Conservation (phyloP, 169 alveolate genomes). For the Plasmodium berghei region DNA sequence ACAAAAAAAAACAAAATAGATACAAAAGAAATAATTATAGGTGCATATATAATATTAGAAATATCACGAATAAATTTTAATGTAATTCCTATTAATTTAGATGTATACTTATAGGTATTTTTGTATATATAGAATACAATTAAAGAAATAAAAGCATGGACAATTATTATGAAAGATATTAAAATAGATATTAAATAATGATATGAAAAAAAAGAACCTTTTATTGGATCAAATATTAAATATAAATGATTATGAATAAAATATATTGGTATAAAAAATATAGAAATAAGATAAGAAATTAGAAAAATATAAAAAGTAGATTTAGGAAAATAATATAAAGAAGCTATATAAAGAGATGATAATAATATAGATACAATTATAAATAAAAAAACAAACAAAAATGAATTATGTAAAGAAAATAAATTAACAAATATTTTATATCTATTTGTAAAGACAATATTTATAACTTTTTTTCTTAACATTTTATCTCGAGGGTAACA, state of each 20-base stretch:
- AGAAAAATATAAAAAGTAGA: constrained; percentile 25
- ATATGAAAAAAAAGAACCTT: constrained; percentile 67
- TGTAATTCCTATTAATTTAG: constrained; percentile 24
- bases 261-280: constrained; percentile 41
- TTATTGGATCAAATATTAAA: constrained; percentile 46
- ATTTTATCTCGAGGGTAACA: constrained; percentile 56
- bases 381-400: constrained; percentile 23
- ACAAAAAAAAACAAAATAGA: constrained; percentile 28
- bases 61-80: constrained; percentile 22
- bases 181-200: constrained; percentile 42
- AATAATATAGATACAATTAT: constrained; percentile 7
- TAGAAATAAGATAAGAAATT: constrained; percentile 3
- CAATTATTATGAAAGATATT: constrained; percentile 14
- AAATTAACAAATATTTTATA: constrained; percentile 62
- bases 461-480: constrained; percentile 46
- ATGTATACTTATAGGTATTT: constrained; percentile 60
- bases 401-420: constrained; percentile 44
- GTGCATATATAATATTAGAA: constrained; percentile 35
- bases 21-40: constrained; percentile 9
- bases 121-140: constrained; percentile 29
- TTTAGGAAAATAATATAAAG: constrained; percentile 21
- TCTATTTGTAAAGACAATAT: constrained; percentile 47
- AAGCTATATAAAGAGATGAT: constrained; percentile 24
- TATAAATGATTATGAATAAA: constrained; percentile 65
- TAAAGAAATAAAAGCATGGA: constrained; percentile 34